Percentiles rank a stretch among this genome's conserved stretches.
These are phyloP conservation scores for Omphalotus olearius DNA, from an alignment of 1,284 basidiomycete species.

Conservation along the genomic window DNA sequence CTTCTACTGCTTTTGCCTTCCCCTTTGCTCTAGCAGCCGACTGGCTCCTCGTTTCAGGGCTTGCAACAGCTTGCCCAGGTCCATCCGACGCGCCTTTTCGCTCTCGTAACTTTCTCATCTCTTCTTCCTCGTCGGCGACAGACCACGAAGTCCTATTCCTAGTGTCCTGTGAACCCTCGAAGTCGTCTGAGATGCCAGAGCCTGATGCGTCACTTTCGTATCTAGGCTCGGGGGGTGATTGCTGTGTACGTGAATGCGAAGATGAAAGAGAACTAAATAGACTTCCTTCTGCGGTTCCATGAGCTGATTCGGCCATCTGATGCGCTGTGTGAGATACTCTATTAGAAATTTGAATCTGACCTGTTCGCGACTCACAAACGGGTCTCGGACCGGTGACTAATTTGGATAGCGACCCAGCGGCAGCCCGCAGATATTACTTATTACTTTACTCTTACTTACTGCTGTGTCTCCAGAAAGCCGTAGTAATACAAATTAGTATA, in stretches of 20 bases:
- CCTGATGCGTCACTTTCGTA: neutral
- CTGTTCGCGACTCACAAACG: no score
- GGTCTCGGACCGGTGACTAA: no score
- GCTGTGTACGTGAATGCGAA: neutral
- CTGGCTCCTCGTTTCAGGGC: neutral
- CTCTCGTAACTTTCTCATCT: conserved; percentile 7
- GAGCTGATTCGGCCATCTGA: conserved; percentile 6
- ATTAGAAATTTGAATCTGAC: no score
- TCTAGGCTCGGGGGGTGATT: neutral
- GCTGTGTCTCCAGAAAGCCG: no score
- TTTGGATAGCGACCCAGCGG: no score
- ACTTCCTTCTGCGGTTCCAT: conserved; percentile 6
- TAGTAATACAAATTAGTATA: no score
- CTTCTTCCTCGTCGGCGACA: neutral
- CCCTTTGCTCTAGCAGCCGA: conserved; percentile 3
- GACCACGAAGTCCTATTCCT: conserved; percentile 1
- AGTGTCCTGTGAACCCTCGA: neutral
- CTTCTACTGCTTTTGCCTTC: conserved; percentile 2
- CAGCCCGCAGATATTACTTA: no score
- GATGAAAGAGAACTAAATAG: conserved; percentile 4
- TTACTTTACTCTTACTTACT: no score
- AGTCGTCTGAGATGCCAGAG: neutral
- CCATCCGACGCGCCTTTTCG: conserved; percentile 1
- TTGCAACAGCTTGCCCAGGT: neutral
- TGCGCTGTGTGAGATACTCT: conserved; percentile 2